Evolutionary conservation across 352 stramenopile genomes (phyloP).

Genomic region (Achlya hypogyna): DNA sequence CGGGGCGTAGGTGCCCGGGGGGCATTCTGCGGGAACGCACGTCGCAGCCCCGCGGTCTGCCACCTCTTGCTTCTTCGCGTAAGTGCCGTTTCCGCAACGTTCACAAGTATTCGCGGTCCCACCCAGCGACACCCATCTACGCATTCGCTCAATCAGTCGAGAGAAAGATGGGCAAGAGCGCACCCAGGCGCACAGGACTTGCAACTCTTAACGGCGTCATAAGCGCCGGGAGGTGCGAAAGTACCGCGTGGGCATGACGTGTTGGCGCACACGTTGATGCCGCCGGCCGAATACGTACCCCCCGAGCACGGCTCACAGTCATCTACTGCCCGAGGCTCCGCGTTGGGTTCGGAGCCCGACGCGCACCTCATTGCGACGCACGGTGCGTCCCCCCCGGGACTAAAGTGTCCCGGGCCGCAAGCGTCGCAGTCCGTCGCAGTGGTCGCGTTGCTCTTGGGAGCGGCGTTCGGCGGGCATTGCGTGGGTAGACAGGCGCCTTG

Average conservation of each 20-base stretch:
- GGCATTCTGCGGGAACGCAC: conserved; percentile 30
- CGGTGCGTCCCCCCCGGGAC: neutral
- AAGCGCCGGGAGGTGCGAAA: conserved; percentile 27
- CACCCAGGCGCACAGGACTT: conserved; percentile 26
- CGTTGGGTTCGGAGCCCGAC: conserved; percentile 25
- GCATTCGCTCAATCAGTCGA: too few species aligned
- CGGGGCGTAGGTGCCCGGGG: conserved; percentile 24
- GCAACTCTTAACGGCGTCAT: conserved; percentile 27
- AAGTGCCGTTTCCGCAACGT: conserved; percentile 30
- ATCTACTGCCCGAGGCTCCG: neutral
- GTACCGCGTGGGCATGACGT: conserved; percentile 27
- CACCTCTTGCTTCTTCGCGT: conserved; percentile 22
- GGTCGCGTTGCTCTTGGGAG: neutral
- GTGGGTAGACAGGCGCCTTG: neutral
- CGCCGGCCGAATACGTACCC: conserved; percentile 31
- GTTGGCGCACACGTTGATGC: conserved; percentile 21
- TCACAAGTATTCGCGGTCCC: conserved; percentile 25
- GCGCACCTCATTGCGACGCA: conserved; percentile 30
- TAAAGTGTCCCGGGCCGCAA: neutral
- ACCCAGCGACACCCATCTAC: conserved; percentile 29
- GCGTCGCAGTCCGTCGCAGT: neutral
- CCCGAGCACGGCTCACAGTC: conserved; percentile 21
- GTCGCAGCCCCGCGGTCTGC: conserved; percentile 22
- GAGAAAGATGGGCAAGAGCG: conserved; percentile 23
- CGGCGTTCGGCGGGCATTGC: neutral